These are phyloP conservation scores for Pseudogymnoascus sp. DNA, from an alignment of 2,329 filamentous ascomycete species.

Conservation along the genomic window DNA sequence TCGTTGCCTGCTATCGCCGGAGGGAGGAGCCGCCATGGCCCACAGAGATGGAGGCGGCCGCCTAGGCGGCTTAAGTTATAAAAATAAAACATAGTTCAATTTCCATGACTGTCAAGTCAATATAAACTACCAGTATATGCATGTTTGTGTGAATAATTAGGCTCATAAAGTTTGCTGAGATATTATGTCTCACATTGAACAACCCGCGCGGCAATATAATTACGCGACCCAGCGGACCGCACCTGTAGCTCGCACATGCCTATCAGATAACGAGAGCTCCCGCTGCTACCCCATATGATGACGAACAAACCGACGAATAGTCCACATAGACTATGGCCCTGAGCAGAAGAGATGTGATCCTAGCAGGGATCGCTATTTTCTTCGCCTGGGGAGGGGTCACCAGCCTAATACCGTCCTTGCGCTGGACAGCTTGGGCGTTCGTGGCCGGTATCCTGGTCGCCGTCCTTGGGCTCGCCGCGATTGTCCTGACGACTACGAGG, in stretches of 20 bases:
- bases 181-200: neutral
- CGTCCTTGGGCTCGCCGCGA: conserved; percentile 45
- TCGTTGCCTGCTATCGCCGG: conserved; percentile 79
- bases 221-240: conserved; percentile 8
- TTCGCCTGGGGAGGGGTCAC: conserved; percentile 82
- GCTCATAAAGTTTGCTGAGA: neutral
- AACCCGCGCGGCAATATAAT: conserved; percentile 1
- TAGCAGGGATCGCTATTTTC: conserved; percentile 63
- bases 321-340: conserved; percentile 51
- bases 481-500: conserved; percentile 56
- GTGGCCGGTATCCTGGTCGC: conserved; percentile 56
- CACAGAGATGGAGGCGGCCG: conserved; percentile 54
- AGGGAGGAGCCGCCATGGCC: conserved; percentile 55
- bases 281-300: conserved; percentile 22
- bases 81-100: neutral
- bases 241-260: neutral
- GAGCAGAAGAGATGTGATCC: conserved; percentile 62
- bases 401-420: conserved; percentile 73
- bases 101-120: neutral
- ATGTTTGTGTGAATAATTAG: neutral
- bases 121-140: neutral
- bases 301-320: conserved; percentile 22
- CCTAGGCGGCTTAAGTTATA: neutral
- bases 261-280: conserved; percentile 9
- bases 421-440: conserved; percentile 81